Conservation (phyloP, 1,139 yeast genomes). For the Groenewaldozyma auringiensis region DNA sequence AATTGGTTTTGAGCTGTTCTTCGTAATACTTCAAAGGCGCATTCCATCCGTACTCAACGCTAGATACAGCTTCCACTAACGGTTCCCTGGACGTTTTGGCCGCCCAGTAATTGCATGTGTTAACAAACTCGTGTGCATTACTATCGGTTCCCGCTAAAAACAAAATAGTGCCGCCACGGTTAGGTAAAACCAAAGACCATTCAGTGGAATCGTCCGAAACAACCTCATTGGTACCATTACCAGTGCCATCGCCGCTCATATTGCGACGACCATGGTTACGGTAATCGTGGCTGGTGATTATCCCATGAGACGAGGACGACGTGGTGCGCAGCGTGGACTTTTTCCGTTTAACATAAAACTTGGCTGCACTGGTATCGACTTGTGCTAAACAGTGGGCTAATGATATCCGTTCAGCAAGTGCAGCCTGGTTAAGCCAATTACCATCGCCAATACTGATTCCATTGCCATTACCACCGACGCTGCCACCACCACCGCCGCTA, state of each 20-base stretch:
- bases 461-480: no score
- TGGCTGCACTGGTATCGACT: slow-evolving; percentile 17
- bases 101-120: slow-evolving; percentile 87
- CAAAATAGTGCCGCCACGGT: slow-evolving; percentile 25
- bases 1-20: slow-evolving; percentile 4
- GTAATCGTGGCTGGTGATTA: slow-evolving; percentile 8
- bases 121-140: slow-evolving; percentile 63
- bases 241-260: slow-evolving; percentile 3
- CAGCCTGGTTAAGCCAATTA: slow-evolving; percentile 47
- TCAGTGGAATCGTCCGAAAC: slow-evolving; percentile 15
- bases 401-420: slow-evolving; percentile 26
- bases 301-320: slow-evolving; percentile 4
- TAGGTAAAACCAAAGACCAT: slow-evolving; percentile 34
- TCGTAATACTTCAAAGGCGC: slow-evolving; percentile 21
- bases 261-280: slow-evolving; percentile 1
- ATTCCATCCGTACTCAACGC: slow-evolving; percentile 80
- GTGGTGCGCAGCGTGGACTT: not conserved
- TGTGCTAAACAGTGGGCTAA: slow-evolving; percentile 31
- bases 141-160: slow-evolving; percentile 54
- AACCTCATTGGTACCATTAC: not conserved
- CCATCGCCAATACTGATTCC: slow-evolving; percentile 57
- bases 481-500: no score
- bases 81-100: slow-evolving; percentile 79
- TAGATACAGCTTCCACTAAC: slow-evolving; percentile 51
- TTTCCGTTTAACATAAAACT: not conserved